Evolutionary conservation across 1,284 basidiomycete species (phyloP).

Genomic region (Thecaphora frezii): DNA sequence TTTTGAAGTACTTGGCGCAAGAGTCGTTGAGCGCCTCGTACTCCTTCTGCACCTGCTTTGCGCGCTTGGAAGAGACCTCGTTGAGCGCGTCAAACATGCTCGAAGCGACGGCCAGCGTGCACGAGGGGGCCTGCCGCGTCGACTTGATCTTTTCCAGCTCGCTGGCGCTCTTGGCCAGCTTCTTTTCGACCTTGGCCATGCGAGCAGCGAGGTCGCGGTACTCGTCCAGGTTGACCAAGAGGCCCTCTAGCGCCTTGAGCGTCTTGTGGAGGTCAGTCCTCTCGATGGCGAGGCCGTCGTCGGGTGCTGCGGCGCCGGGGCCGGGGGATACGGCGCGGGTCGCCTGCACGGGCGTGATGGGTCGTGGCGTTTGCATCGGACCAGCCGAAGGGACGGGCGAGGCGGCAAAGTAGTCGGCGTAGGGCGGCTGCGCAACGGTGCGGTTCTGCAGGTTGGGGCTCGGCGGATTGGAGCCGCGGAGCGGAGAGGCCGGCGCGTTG

Average conservation of each 20-base stretch:
- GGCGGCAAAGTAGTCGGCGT: not conserved
- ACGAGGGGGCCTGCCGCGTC: slow-evolving; percentile 39
- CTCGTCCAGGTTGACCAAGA: slow-evolving; percentile 55
- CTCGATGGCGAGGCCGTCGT: slow-evolving; percentile 28
- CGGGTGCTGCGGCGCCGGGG: not conserved
- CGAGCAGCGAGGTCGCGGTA: slow-evolving; percentile 47
- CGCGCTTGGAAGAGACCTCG: slow-evolving; percentile 46
- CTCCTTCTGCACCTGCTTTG: slow-evolving; percentile 51
- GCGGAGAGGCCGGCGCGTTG: not conserved
- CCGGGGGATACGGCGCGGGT: not conserved
- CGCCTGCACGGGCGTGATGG: slow-evolving; percentile 2
- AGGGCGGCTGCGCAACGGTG: not conserved
- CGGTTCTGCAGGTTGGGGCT: not conserved
- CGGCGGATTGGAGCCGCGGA: not conserved
- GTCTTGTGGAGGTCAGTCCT: slow-evolving; percentile 52
- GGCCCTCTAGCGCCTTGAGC: slow-evolving; percentile 48
- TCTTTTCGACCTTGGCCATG: slow-evolving; percentile 54
- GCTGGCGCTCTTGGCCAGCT: slow-evolving; percentile 40
- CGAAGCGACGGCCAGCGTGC: slow-evolving; percentile 40
- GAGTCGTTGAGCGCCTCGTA: slow-evolving; percentile 56
- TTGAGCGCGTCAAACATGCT: slow-evolving; percentile 46
- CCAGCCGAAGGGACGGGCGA: not conserved
- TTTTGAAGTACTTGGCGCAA: slow-evolving; percentile 54
- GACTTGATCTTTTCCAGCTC: slow-evolving; percentile 49
- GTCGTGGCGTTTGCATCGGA: not conserved